A percentile compares a stretch with the other conserved stretches of the same genome.
Evolutionary conservation across 331 rosid genomes (phyloP).

Genomic region (Pyrus hybrid): DNA sequence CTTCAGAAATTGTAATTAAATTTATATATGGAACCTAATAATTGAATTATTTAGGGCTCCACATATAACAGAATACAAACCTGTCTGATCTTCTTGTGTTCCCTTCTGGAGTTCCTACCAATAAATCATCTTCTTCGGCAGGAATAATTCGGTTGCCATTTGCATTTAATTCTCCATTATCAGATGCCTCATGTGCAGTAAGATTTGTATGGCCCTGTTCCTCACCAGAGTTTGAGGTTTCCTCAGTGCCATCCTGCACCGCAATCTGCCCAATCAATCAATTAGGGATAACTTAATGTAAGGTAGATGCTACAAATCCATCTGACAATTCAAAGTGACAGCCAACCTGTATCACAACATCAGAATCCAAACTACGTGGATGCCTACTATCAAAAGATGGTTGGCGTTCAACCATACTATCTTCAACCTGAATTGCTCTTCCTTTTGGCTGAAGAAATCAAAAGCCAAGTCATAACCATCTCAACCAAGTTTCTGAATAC

Average conservation of each 20-base stretch:
- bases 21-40: background rate
- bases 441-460: constrained; percentile 56
- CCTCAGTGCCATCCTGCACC: constrained; percentile 41
- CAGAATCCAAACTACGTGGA: constrained; percentile 48
- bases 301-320: constrained; percentile 12
- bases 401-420: constrained; percentile 48
- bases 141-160: constrained; percentile 15
- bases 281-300: background rate
- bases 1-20: constrained; percentile 5
- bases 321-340: constrained; percentile 6
- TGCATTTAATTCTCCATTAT: constrained; percentile 22
- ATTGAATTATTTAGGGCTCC: background rate
- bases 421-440: constrained; percentile 61
- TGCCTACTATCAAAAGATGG: constrained; percentile 48
- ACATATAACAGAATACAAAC: background rate
- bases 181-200: constrained; percentile 20
- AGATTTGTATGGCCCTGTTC: constrained; percentile 7
- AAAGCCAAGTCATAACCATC: constrained; percentile 13
- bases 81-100: constrained; percentile 19
- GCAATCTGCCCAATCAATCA: constrained; percentile 41
- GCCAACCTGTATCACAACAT: constrained; percentile 68
- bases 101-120: constrained; percentile 29
- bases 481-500: constrained; percentile 9
- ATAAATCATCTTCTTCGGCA: constrained; percentile 19
- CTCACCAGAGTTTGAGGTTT: constrained; percentile 23